Evolutionary conservation across 345 rosid species (phyloP).

Genomic region (Eucalyptus melliodora): DNA sequence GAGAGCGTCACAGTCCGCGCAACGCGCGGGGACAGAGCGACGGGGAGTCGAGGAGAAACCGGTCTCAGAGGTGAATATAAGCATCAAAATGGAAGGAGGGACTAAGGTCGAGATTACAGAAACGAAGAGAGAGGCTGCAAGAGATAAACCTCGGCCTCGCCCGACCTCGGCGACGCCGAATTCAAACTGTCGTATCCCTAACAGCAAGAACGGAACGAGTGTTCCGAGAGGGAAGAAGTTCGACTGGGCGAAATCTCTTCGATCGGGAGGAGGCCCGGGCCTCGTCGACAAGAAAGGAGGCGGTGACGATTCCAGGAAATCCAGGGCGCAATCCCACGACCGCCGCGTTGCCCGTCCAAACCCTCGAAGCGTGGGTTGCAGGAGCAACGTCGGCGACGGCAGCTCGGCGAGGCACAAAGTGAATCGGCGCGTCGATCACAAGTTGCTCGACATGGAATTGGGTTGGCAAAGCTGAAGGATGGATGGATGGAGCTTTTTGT

Average conservation of each 20-base stretch:
- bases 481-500: not conserved
- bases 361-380: not conserved
- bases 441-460: constrained; percentile 1
- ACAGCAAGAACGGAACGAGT: not conserved
- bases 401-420: not conserved
- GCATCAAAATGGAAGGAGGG: constrained; percentile 61
- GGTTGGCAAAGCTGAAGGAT: constrained; percentile 29
- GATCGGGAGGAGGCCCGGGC: constrained; percentile 6
- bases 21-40: not conserved
- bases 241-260: constrained; percentile 40
- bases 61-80: constrained; percentile 40
- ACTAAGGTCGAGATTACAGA: constrained; percentile 59
- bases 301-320: not conserved
- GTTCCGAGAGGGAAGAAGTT: constrained; percentile 4
- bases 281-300: not conserved
- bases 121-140: constrained; percentile 18
- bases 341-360: not conserved
- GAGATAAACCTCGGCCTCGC: not conserved
- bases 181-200: not conserved
- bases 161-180: not conserved
- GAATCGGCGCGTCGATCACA: not conserved
- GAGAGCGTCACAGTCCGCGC: not conserved
- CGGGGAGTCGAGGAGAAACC: constrained; percentile 7
- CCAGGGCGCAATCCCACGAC: not conserved
- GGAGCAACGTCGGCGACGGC: not conserved